Base-by-base conservation (phyloP, 176 grass and related monocot species). In the bread wheat (Triticum aestivum) region DNA sequence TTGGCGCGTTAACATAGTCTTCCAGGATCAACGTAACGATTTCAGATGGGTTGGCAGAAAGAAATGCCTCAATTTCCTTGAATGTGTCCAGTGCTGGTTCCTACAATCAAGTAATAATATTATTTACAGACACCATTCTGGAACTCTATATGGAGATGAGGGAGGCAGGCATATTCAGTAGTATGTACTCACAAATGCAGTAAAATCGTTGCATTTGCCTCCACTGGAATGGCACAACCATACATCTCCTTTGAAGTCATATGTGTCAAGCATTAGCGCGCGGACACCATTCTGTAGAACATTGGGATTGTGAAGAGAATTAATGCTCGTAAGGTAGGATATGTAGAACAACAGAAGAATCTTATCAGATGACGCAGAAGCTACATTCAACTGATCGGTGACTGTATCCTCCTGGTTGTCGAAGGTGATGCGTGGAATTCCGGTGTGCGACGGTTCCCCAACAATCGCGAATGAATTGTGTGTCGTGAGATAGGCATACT, bases 401-500 rank as follows among this genome's bases (percentile, higher is more conserved):
- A 99, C 73, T 35, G 76, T 88, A 49, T 99, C 97, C 78, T 99
- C 97, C 87, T 99, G 92, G 67, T 99, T 96, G 79, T 89, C 76
- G 11, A 99, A 92, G 23, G 97, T 99, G 79, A 99, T 71, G 44
- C 97, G 90, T 18, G 92, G 97, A 42, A 96, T 44, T 37, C 94
- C 97, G 0, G 97, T 99, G 85, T 93, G 97, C 44, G 94, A 99
- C 4, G 97, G 94, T 68, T 99, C 97, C 63, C 97, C 94, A 8
- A 78, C 69, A 15, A 99, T 99, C 0, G 97, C 97, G 21, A 44
- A 99, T 35, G 97, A 56, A 72, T 99, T 99, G 79, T 99, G 97
- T 5, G 97, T 99, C 4, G 97, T 96, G 66, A 96, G 97, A 85
- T 87, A 99, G 27, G 97, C 92, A 65, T 99, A 99, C 54, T 99